Base-by-base conservation (phyloP, 306 rosid genomes). In the Cucurbita ficifolia region DNA sequence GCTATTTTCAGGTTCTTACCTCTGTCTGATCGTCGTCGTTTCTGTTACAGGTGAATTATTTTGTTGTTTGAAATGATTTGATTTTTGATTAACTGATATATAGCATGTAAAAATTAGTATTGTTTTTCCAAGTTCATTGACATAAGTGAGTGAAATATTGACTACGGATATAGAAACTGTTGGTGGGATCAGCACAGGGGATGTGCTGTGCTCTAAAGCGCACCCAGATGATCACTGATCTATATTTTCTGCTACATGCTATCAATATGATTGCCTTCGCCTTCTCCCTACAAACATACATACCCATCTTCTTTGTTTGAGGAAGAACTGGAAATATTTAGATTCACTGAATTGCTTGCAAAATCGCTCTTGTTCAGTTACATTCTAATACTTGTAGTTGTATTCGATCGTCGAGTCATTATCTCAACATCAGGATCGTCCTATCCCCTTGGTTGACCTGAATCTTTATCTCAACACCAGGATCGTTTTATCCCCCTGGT, bases 111-210 rank as follows among this genome's bases (percentile, higher is more conserved):
- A 70, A 49, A 70, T 49, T 70, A 70, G 74, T 69, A 69, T 50
- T 45, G 59, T 70, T 70, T 33, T 29, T 17, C 55, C 74, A 50
- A 70, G 74, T 49, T 29, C 45, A 50, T 70, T 70, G 74, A 70
- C 74, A 50, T 40, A 63, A 63, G 70, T 29, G 74, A 70, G 74
- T 70, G 74, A 70, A 70, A 49, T 50, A 70, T 70, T 50, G 74
- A 63, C 70, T 49, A 70, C 29, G 74, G 43, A 24, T 16, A 70
- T 70, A 70, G 58, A 17, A 48, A 70, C 46, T 70, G 73, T 69
- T 65, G 22, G 42, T 70, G 59, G 74, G 59, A 50, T 65, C 42
- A n/a, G n/a, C n/a, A n/a, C n/a, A n/a, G n/a, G n/a, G n/a, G n/a
- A 14, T 29, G 74, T 29, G 58, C 29, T 69, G 58, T 69, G 38